phyloP scores from a whole-genome alignment of 495 filamentous ascomycete genomes.

The Xylaria curta region DNA sequence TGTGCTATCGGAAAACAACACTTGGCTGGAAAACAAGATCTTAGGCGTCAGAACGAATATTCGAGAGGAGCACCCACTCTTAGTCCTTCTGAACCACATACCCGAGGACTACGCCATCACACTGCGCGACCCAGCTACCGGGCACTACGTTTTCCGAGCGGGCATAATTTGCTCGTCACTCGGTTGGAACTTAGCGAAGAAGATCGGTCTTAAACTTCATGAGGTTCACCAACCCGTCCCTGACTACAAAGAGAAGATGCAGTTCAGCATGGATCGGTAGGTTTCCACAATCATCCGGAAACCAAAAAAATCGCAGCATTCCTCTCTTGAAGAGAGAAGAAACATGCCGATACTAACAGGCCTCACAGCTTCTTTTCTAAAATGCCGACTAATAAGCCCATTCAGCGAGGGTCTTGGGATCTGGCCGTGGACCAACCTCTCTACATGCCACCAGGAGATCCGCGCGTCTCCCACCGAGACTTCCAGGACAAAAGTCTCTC shows the following conservation, averaged over 20 bases:
- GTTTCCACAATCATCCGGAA: constrained; percentile 35
- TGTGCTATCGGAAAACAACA: constrained; percentile 62
- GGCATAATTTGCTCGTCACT: constrained; percentile 80
- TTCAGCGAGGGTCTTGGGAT: constrained; percentile 89
- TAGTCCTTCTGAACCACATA: constrained; percentile 79
- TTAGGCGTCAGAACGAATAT: constrained; percentile 70
- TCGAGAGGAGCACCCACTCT: constrained; percentile 66
- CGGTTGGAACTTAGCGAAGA: constrained; percentile 80
- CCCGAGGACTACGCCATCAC: constrained; percentile 90
- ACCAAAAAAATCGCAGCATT: neutral
- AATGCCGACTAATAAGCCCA: constrained; percentile 74
- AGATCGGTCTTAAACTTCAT: constrained; percentile 74
- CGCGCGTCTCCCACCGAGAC: constrained; percentile 64
- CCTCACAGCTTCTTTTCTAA: constrained; percentile 72
- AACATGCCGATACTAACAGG: neutral
- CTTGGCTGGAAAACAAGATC: constrained; percentile 73
- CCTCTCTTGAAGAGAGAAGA: neutral
- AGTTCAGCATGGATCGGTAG: constrained; percentile 81
- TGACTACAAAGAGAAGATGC: constrained; percentile 91
- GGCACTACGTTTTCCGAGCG: constrained; percentile 77
- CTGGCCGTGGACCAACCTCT: constrained; percentile 79
- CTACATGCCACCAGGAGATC: constrained; percentile 78
- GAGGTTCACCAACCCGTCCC: constrained; percentile 82
- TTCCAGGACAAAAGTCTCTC: constrained; percentile 62
- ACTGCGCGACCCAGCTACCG: constrained; percentile 72